Conservation (phyloP, 257 asterid species). For the Primulina huaijiensis region DNA sequence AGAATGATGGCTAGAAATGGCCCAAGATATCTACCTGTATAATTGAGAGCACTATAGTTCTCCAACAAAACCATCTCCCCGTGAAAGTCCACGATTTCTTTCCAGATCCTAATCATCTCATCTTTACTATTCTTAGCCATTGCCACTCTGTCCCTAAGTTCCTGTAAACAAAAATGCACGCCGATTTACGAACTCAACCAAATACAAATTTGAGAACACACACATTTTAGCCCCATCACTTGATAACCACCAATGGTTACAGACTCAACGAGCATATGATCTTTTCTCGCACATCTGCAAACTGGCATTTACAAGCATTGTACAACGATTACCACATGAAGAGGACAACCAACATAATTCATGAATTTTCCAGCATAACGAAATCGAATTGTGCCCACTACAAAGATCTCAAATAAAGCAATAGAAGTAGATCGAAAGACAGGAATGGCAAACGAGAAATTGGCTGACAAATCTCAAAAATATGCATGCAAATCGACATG, state of each 20-base stretch:
- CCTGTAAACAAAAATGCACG: conserved; percentile 39
- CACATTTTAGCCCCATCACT: neutral
- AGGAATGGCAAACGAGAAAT: too few species aligned
- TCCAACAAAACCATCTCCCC: conserved; percentile 96
- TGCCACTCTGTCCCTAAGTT: conserved; percentile 72
- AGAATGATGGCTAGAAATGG: neutral
- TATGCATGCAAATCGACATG: neutral
- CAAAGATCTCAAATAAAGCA: too few species aligned
- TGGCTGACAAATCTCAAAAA: neutral
- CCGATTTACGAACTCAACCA: neutral
- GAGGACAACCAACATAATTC: too few species aligned
- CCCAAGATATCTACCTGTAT: conserved; percentile 50
- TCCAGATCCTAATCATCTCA: conserved; percentile 63
- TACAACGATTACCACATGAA: too few species aligned
- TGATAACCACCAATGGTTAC: too few species aligned
- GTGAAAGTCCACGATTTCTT: conserved; percentile 86
- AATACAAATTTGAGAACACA: neutral
- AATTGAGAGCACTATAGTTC: conserved; percentile 91
- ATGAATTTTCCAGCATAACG: too few species aligned
- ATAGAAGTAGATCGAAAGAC: too few species aligned
- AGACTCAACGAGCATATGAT: too few species aligned
- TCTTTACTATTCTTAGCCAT: conserved; percentile 54
- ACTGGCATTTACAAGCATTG: too few species aligned
- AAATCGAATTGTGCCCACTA: too few species aligned
- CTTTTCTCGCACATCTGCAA: too few species aligned